Base-by-base conservation (phyloP, 495 filamentous ascomycete genomes). In the Chaetomidium leptoderma region DNA sequence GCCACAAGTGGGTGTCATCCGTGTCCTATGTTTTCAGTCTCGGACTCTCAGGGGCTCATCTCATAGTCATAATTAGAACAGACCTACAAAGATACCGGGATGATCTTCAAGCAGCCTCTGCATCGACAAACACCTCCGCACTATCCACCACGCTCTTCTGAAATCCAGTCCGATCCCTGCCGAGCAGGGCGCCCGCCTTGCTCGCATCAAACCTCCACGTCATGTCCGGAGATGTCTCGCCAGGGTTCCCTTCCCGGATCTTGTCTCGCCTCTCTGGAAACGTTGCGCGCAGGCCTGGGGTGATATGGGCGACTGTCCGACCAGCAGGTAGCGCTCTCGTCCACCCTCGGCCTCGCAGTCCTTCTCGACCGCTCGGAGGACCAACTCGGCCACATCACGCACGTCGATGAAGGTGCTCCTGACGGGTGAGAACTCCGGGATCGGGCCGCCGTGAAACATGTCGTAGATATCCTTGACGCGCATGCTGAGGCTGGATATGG, bases 331-430 rank as follows among this genome's bases (percentile, higher is more conserved):
- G 16, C 72, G 66, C 17, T 72, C 64, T 19, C 10, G 54, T 10
- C 16, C 26, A 23, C 35, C 17, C 24, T 60, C 61, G n/a, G 65
- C 60, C 14, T 62, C 40, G 2, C 17, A 4, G n/a, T 63, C 55
- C 42, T 63, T 53, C 24, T 58, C 43, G 0, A 63, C 60, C 13
- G 68, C 63, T 57, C 61, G 66, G 9, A 72, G 36, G 30, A 72
- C 59, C 47, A 72, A 53, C 16, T 70, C 68, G 17, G 70, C 72
- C 11, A 72, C 67, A 51, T 73, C 72, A 7, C 71, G 53, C 13
- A 75, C 60, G 53, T 74, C 70, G 14, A 72, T 61, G 39, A 64
- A 61, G 27, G 65, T 67, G 27, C 59, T 57, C 29, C 67, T 62
- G 29, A 66, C 62, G 17, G 68, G 64, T 0, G 64, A 54, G 9